Base-by-base conservation (phyloP, 2,329 filamentous ascomycete species). In the Fusarium sp. region DNA sequence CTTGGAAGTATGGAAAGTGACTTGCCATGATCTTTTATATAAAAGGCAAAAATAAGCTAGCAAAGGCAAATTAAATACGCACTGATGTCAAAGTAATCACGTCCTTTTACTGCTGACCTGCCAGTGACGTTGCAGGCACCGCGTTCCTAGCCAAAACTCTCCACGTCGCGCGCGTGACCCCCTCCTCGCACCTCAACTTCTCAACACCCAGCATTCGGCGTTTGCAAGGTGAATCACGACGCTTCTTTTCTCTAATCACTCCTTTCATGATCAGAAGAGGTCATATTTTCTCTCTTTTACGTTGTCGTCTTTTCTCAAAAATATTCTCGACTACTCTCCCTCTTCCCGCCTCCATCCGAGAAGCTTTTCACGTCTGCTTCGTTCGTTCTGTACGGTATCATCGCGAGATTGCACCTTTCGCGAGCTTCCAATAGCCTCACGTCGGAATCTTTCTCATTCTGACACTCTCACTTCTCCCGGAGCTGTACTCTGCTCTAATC, bases 151-250 rank as follows among this genome's bases (percentile, higher is more conserved):
- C 27, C 18, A 52, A 45, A 52, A 52, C 52, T 37, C 14, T 29
- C 20, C 8, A 6, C 35, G 33, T 37, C 20, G 54, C 57, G 22
- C 9, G 52, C 62, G 27, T 61, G 5, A 14, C 14, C 22, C 11
- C 29, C 13, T 54, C 35, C 6, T 43, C 7, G 10, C 9, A 58
- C 59, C 43, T 43, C 48, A 6, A 39, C n/a, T 14, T 6, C 18
- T n/a, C 39, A 71, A 61, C 62, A 64, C 58, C 0, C 1, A 18
- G 64, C 29, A 18, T 31, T 37, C 14, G 35, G 22, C 39, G 52
- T 63, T 52, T 39, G n/a, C 20, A 24, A 58, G 43, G 72, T 64
- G 65, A 4, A 67, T 31, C 14, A 50, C 54, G 48, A 37, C 11
- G 1, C 4, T 52, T 22, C 10, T 6, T 48, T 7, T 48, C n/a